A percentile compares a stretch with the other conserved stretches of the same genome.
These are phyloP conservation scores for Cubamyces lactineus DNA, from an alignment of 768 basidiomycete species.

Conservation along the genomic window DNA sequence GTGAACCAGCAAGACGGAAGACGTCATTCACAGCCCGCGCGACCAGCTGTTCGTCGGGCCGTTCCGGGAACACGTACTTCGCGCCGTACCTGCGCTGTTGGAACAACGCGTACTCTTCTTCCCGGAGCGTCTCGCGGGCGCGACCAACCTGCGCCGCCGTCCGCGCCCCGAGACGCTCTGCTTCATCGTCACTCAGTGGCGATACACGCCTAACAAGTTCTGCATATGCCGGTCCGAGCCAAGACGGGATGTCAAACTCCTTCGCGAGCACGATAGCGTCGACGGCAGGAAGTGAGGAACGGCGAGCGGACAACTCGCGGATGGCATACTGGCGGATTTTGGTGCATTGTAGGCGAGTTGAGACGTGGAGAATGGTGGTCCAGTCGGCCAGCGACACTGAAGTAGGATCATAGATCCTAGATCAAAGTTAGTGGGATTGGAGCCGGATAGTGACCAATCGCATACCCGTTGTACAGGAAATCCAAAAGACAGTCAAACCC, in stretches of 20 bases:
- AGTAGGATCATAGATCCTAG: conserved; percentile 26
- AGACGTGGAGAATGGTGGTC: conserved; percentile 44
- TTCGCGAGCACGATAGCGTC: conserved; percentile 28
- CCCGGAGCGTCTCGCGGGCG: conserved; percentile 31
- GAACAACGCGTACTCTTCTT: conserved; percentile 22
- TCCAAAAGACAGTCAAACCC: conserved; percentile 44
- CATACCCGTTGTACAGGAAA: conserved; percentile 45
- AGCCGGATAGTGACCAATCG: background rate
- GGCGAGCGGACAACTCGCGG: conserved; percentile 27
- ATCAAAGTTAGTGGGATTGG: background rate
- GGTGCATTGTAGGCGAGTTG: conserved; percentile 42
- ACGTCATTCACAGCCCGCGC: conserved; percentile 26
- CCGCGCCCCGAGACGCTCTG: conserved; percentile 29
- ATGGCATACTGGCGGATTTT: conserved; percentile 39
- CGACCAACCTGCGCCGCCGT: conserved; percentile 29
- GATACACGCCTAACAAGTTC: conserved; percentile 29
- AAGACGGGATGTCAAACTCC: conserved; percentile 26
- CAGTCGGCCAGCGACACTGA: conserved; percentile 35
- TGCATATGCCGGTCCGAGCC: conserved; percentile 32
- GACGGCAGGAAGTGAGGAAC: conserved; percentile 19
- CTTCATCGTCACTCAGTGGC: conserved; percentile 32
- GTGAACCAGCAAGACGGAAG: conserved; percentile 9
- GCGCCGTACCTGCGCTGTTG: conserved; percentile 23
- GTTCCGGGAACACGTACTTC: conserved; percentile 19
- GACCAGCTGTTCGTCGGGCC: conserved; percentile 26